Conservation (phyloP, 192 early-diverging fungal genomes). For the Phlyctochytrium bullatum region DNA sequence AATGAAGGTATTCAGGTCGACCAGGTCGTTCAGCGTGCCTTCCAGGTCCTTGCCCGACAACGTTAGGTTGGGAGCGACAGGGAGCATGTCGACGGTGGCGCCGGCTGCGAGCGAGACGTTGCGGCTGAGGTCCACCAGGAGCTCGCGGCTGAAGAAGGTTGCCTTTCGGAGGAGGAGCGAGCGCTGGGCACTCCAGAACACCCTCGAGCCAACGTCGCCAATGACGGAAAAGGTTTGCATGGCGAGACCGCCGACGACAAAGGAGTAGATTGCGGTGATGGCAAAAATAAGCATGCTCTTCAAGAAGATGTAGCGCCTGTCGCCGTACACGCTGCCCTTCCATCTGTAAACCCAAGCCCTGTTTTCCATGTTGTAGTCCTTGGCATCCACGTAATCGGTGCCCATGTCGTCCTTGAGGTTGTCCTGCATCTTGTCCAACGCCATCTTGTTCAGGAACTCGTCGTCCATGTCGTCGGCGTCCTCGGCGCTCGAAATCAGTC, state of each 20-base stretch:
- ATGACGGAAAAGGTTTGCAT: background rate
- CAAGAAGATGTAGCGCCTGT: conserved; percentile 18
- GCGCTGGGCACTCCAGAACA: conserved; percentile 34
- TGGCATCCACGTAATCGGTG: background rate
- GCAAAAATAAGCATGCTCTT: conserved; percentile 24
- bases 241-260: conserved; percentile 15
- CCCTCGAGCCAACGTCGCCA: background rate
- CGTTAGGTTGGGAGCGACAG: background rate
- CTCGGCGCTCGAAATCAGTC: conserved; percentile 16
- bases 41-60: background rate
- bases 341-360: too few relatives aligned
- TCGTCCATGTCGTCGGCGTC: conserved; percentile 23
- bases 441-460: conserved; percentile 4
- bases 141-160: conserved; percentile 16
- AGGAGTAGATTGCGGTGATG: conserved; percentile 29
- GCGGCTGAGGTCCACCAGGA: background rate
- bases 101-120: background rate
- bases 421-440: background rate
- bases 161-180: conserved; percentile 15
- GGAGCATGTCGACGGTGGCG: background rate
- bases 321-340: background rate
- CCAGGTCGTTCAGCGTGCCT: background rate
- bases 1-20: background rate
- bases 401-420: background rate
- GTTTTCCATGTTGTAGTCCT: background rate